Conservation (phyloP, 129 eudicot species). For the Logfia minima region DNA sequence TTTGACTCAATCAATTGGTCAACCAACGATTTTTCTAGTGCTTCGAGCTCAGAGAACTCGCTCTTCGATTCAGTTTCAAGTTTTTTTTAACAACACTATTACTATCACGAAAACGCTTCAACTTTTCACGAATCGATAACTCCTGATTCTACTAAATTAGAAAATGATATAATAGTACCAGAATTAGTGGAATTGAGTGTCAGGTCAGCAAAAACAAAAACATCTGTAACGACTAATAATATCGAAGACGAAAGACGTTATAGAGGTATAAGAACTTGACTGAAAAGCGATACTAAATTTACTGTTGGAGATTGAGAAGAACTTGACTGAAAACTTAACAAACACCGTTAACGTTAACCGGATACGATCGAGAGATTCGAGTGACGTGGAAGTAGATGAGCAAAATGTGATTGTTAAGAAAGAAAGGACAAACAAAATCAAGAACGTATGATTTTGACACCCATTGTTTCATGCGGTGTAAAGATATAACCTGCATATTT, state of each 20-base stretch:
- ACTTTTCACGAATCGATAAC: background rate
- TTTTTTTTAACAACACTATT: slow-evolving; percentile 8
- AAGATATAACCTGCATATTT: background rate
- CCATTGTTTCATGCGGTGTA: background rate
- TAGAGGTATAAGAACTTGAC: slow-evolving; percentile 73
- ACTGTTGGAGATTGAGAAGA: slow-evolving; percentile 53
- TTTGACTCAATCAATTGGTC: background rate
- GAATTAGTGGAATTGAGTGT: slow-evolving; percentile 1
- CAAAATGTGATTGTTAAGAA: slow-evolving; percentile 13
- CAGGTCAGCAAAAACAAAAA: slow-evolving; percentile 36
- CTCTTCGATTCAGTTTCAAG: slow-evolving; percentile 32
- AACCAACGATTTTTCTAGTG: background rate
- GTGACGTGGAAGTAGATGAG: background rate
- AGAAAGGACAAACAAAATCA: background rate
- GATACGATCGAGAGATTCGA: slow-evolving; percentile 1
- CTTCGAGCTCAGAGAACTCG: slow-evolving; percentile 25
- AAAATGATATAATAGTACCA: background rate
- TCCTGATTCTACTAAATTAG: background rate
- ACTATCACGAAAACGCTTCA: slow-evolving; percentile 1
- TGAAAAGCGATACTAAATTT: slow-evolving; percentile 70
- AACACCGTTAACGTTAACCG: background rate
- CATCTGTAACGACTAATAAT: slow-evolving; percentile 45
- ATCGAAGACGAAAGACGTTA: slow-evolving; percentile 47
- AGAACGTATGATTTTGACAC: background rate
- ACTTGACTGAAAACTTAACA: slow-evolving; percentile 30